Percentiles rank a stretch among this genome's conserved stretches.
Evolutionary conservation across 225 moss, liverwort and hornwort genomes (phyloP).

Genomic region (Sphagnum contortum): DNA sequence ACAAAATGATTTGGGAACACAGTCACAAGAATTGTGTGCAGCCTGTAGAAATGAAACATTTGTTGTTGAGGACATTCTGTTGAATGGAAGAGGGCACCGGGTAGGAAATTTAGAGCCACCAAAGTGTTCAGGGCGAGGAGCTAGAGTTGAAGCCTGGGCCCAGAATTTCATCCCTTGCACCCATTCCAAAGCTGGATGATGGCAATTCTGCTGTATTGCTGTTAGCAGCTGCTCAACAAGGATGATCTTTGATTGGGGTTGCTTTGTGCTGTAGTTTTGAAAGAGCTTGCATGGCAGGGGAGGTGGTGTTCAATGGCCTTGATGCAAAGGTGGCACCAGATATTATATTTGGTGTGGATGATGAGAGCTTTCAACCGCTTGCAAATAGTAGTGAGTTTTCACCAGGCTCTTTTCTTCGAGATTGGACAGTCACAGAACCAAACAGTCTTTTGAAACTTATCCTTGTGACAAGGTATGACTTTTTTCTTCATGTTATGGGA

Average conservation of each 20-base stretch:
- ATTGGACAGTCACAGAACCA: conserved; percentile 78
- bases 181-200: too few relatives aligned
- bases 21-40: too few relatives aligned
- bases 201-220: too few relatives aligned
- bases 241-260: neutral
- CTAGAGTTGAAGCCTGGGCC: too few relatives aligned
- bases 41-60: too few relatives aligned
- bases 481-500: neutral
- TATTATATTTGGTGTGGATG: conserved; percentile 67
- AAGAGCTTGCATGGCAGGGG: conserved; percentile 48
- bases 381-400: conserved; percentile 49
- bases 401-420: conserved; percentile 43
- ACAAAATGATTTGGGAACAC: too few relatives aligned
- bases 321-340: conserved; percentile 71
- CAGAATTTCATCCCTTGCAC: too few relatives aligned
- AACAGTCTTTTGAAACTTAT: conserved; percentile 75
- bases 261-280: neutral
- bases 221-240: neutral
- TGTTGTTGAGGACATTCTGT: too few relatives aligned
- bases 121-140: too few relatives aligned
- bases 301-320: conserved; percentile 69
- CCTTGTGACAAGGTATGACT: conserved; percentile 41
- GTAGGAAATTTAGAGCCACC: too few relatives aligned
- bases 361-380: conserved; percentile 85
- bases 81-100: too few relatives aligned